phyloP scores from a whole-genome alignment of 1,284 basidiomycete species.

The Tylopilus orsonianus region DNA sequence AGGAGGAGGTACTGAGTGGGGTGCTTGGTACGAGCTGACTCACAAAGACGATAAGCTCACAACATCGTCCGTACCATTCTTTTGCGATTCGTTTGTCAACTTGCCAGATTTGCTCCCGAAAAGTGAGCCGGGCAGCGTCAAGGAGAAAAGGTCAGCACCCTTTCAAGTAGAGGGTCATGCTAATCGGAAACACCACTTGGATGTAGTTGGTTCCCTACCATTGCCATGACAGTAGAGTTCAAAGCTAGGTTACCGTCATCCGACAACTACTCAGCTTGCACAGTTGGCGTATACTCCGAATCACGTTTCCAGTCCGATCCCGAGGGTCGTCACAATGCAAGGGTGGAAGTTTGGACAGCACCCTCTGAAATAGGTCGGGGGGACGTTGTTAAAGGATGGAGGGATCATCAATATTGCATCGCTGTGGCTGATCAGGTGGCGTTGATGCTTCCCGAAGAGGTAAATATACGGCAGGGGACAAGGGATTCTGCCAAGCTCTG shows the following conservation, averaged over 20 bases:
- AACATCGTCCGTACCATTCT: conserved; percentile 51
- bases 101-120: conserved; percentile 45
- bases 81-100: conserved; percentile 49
- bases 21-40: conserved; percentile 52
- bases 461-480: conserved; percentile 41
- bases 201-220: neutral
- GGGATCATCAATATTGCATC: conserved; percentile 59
- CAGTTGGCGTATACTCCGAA: neutral
- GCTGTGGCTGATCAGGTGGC: conserved; percentile 63
- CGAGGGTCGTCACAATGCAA: conserved; percentile 53
- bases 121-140: conserved; percentile 20
- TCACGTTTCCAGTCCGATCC: conserved; percentile 33
- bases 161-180: neutral
- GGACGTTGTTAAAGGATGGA: conserved; percentile 45
- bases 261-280: neutral
- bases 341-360: conserved; percentile 64
- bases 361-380: conserved; percentile 53
- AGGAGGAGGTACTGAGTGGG: conserved; percentile 46
- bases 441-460: conserved; percentile 45
- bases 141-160: conserved; percentile 17
- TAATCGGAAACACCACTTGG: neutral
- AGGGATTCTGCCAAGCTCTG: conserved; percentile 24
- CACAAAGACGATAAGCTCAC: conserved; percentile 45
- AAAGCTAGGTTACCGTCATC: neutral
- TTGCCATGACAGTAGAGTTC: conserved; percentile 35